Percentiles rank a stretch among this genome's conserved stretches.
Evolutionary conservation across 2,329 filamentous ascomycete species (phyloP).

Genomic region (Exophiala phaeomuriformis): DNA sequence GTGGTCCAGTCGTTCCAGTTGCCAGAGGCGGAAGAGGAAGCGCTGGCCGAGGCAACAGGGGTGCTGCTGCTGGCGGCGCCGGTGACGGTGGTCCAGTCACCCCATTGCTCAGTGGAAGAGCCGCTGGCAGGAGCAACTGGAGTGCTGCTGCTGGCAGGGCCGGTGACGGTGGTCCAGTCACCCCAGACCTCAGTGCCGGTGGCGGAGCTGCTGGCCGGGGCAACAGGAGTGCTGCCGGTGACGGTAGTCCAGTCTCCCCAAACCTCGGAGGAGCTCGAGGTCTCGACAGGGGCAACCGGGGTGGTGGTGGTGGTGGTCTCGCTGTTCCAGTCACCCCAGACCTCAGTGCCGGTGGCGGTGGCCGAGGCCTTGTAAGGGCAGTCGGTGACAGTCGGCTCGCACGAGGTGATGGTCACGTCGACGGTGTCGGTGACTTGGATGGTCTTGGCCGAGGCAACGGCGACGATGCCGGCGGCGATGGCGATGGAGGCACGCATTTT

Average conservation of each 20-base stretch:
- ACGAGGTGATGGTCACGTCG: conserved; percentile 57
- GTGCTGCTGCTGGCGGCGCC: not conserved
- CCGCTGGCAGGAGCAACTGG: conserved; percentile 1
- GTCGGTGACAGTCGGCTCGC: conserved; percentile 54
- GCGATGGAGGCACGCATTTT: conserved; percentile 31
- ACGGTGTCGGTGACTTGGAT: conserved; percentile 51
- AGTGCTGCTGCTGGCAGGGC: conserved; percentile 4
- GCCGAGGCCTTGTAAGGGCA: conserved; percentile 36
- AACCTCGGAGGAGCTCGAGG: not conserved
- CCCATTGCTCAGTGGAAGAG: conserved; percentile 1
- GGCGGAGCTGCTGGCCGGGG: not conserved
- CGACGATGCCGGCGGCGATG: conserved; percentile 34
- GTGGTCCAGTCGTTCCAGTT: conserved; percentile 8
- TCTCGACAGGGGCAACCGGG: conserved; percentile 6
- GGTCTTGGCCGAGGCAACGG: conserved; percentile 26
- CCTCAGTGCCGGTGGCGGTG: not conserved
- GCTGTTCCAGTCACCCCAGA: conserved; percentile 12
- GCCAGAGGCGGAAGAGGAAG: not conserved
- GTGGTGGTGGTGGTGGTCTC: conserved; percentile 8
- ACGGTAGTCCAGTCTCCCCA: conserved; percentile 1
- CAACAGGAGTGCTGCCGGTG: not conserved
- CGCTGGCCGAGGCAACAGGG: not conserved
- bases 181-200: not conserved
- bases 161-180: conserved; percentile 7
- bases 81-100: conserved; percentile 9